Conservation (phyloP, 2,329 filamentous ascomycete species). For the Gyromitra esculenta region DNA sequence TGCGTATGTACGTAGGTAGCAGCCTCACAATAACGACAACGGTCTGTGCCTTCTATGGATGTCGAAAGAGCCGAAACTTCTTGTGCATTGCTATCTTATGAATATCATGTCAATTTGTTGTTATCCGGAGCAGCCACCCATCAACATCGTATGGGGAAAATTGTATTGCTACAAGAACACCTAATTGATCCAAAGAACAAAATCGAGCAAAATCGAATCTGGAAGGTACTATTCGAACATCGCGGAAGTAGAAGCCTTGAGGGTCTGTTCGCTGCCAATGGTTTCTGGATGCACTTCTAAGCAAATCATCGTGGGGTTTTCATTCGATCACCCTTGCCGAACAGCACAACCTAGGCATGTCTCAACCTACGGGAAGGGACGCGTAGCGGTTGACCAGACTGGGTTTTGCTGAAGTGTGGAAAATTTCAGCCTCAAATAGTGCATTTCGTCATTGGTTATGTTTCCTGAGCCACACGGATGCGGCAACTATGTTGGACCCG, state of each 20-base stretch:
- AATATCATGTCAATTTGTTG: not conserved
- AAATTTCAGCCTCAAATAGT: conserved; percentile 38
- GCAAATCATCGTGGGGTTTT: conserved; percentile 41
- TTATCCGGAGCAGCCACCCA: not conserved
- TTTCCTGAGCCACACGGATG: conserved; percentile 13
- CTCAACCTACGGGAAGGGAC: conserved; percentile 15
- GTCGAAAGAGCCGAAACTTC: not conserved
- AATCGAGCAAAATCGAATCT: not conserved
- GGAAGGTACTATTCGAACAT: not conserved
- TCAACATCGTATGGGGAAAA: not conserved
- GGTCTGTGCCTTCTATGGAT: not conserved
- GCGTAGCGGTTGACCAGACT: conserved; percentile 20
- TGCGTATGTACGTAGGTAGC: not conserved
- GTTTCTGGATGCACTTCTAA: not conserved
- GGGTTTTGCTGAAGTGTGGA: not conserved
- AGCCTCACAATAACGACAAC: not conserved
- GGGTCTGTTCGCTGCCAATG: conserved; percentile 1
- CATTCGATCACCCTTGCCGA: conserved; percentile 21
- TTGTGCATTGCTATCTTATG: not conserved
- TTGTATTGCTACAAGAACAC: not conserved
- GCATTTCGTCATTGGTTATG: conserved; percentile 28
- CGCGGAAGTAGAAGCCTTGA: not conserved
- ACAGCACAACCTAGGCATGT: conserved; percentile 26
- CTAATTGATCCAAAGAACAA: not conserved
- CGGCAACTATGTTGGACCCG: conserved; percentile 5